Evolutionary conservation across 352 stramenopile genomes (phyloP), one percentile per base, ranked within the genome.

Genomic region (Pythium aphanidermatum): DNA sequence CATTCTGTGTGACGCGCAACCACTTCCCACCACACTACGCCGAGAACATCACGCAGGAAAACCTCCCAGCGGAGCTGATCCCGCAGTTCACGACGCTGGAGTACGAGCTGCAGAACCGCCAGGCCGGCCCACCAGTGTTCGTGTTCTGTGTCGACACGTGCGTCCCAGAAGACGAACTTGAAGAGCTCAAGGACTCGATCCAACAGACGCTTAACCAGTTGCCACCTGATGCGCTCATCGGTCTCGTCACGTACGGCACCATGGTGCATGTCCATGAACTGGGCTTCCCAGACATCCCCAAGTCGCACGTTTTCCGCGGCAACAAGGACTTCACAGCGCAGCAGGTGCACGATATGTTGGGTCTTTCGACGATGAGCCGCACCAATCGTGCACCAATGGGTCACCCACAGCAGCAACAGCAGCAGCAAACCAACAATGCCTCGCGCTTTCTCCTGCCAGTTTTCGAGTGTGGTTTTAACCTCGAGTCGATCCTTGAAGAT

Each of bases 261-360:
- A 98, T 99, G 73, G 95, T 99, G 35, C 95, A 98, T 48, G 96
- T 99, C 37, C 97, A 99, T 64, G 97, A 99, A 58, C 74, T 99
- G 32, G 91, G 93, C 25, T 98, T 97, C 65, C 76, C 91, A 2
- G 89, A 97, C 46, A 87, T 97, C 58, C 86, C 93, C 57, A 98
- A 98, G 66, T 92, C 92, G 45, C 97, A 98, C 65, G 96, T 99
- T n/a, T 98, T 99, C 65, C 81, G 96, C 26, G 97, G 97, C 23
- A 98, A 97, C 65, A 98, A 98, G 63, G 96, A 99, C 61, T 99
- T 99, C 54, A 77, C 85, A 26, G 72, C 92, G 5, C 80, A 93
- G 38, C 87, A 97, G 48, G 92, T 99, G 17, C 93, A 96, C 55
- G 94, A 99, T 63, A 88, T 99, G 63, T 71, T 99, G 42, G 94